Evolutionary conservation across 768 basidiomycete genomes (phyloP).

Genomic region (Podaxis sp.): DNA sequence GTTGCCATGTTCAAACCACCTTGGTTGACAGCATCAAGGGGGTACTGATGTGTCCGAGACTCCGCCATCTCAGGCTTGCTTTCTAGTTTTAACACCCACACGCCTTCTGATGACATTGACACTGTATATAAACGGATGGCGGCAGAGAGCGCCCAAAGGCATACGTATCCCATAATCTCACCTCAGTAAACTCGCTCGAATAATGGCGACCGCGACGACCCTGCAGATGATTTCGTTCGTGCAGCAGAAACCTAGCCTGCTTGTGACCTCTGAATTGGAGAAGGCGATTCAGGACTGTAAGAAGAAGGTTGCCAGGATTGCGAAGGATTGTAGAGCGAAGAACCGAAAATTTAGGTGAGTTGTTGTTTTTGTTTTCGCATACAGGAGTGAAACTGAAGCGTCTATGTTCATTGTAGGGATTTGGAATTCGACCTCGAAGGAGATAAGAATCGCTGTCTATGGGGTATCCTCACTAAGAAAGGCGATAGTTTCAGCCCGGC

Average conservation of each 20-base stretch:
- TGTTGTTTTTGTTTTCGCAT: background rate
- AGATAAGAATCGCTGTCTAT: slow-evolving; percentile 45
- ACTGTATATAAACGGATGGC: background rate
- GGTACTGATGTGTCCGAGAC: background rate
- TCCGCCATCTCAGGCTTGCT: background rate
- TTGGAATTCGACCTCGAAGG: slow-evolving; percentile 58
- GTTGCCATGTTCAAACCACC: background rate
- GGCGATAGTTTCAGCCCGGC: slow-evolving; percentile 22
- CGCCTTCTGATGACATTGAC: background rate
- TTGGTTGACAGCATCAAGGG: background rate
- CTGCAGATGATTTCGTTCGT: slow-evolving; percentile 23
- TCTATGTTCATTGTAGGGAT: slow-evolving; percentile 33
- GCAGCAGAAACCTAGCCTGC: slow-evolving; percentile 38
- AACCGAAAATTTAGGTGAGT: slow-evolving; percentile 50
- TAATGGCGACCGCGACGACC: slow-evolving; percentile 9
- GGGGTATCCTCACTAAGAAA: slow-evolving; percentile 19
- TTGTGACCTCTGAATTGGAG: slow-evolving; percentile 48
- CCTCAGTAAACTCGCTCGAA: background rate
- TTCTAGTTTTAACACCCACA: background rate
- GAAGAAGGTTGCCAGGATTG: slow-evolving; percentile 41
- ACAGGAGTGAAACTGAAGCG: background rate
- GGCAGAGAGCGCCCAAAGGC: background rate
- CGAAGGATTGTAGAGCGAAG: slow-evolving; percentile 41
- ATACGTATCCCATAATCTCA: background rate
- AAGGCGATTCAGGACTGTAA: slow-evolving; percentile 48